Evolutionary conservation across 148 eudicot genomes (phyloP), one percentile per base, ranked within the genome.

Genomic region (Rhododendron williamsianum): DNA sequence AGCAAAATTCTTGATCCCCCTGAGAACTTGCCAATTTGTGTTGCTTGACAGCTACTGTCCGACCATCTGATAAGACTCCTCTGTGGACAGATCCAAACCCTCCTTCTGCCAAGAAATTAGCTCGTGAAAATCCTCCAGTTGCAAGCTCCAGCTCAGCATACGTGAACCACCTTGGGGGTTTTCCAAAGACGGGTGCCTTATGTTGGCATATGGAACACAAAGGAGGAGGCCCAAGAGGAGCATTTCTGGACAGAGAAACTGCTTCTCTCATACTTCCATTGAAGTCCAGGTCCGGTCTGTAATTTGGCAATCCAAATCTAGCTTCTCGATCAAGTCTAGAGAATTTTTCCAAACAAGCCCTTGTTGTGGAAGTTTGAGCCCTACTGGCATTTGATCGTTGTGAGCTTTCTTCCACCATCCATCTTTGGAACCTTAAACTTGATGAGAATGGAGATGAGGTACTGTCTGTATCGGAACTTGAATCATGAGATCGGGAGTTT

Each of bases 101-200:
- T 74, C 98, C 98, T 84, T 95, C 98, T 3, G 97, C 98, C 86
- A 95, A 90, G 86, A 95, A 95, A 91, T 95, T 95, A 25, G 96
- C 93, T 85, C 90, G 88, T 9, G 98, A 95, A 88, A 95, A 95
- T 19, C 98, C 96, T 56, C 93, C 88, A 9, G 98, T 95, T 48
- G 98, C 98, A 79, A 87, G 91, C 92, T 96, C 96, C 81, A 96
- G 91, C 90, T 96, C 98, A 51, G 94, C 93, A 88, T 91, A 96
- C 69, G 94, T 87, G 76, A 96, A 96, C 98, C 95, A 92, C 87
- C 85, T 94, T 18, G 98, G 98, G 48, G 98, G 98, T 78, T 96
- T 96, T 58, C 98, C 98, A 69, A 96, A 96, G n/a, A 92, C 90
- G 0, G 98, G 98, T 36, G 90, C 92, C 91, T 94, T 93, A 65